Base-by-base conservation (phyloP, 2,329 filamentous ascomycete genomes). In the Colletotrichum caudatum region DNA sequence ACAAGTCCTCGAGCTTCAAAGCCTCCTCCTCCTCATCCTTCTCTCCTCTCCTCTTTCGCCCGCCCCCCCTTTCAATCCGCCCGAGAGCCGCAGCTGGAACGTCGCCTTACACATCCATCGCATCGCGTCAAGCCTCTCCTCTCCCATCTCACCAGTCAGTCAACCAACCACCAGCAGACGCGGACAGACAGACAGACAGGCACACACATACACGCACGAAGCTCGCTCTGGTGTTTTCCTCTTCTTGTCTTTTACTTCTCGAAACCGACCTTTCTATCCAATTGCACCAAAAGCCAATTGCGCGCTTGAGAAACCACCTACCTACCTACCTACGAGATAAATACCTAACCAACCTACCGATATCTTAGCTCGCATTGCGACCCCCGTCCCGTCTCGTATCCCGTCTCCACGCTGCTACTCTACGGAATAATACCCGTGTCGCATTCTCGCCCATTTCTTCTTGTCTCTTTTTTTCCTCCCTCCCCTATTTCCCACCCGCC, bases 1-100 rank as follows among this genome's bases (percentile, higher is more conserved):
- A 60, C 23, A 50, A 46, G 39, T 29, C 64, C 68, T 51, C 62
- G 26, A 64, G 64, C 64, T 71, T 37, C 68, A 46, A 67, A 56
- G 20, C 33, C 12, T 14, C 61, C 41, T 18, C 61, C 5, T 20
- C 20, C 33, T 62, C 44, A 54, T 66, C 50, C 41, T 35, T 3
- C 48, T 50, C 5, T 20, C 20, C 46, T 51, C 41, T 53, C 59
- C 50, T 41, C 23, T 5, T 6, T n/a, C 60, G 20, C 14, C 16
- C 39, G 3, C 39, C 41, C 41, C 4, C 41, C 41, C 18, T 3
- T 44, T 18, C 48, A 54, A 33, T 44, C 29, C 14, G 16, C 29
- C 29, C 53, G 18, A 48, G 23, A 29, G 39, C 57, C 39, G 46
- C 46, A 60, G 11, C 39, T 26, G 26, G 23, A 41, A 39, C 41